phyloP scores from a whole-genome alignment of 352 stramenopile species.

The Globisporangium cylindrosporum region DNA sequence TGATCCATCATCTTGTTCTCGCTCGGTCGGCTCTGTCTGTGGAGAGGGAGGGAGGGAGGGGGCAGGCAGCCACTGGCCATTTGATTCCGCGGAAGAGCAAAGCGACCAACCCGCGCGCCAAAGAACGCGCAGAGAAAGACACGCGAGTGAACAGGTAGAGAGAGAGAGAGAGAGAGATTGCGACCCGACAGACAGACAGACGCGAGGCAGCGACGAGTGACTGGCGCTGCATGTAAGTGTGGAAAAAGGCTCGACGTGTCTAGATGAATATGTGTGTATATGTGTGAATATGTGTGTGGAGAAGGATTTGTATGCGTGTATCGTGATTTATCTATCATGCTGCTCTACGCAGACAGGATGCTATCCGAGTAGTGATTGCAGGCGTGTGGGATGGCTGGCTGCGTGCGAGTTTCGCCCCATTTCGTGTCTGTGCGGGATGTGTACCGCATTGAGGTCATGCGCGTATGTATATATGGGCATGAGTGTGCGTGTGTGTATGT shows the following conservation, averaged over 20 bases:
- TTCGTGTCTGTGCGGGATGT: too few relatives aligned
- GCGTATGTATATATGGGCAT: too few relatives aligned
- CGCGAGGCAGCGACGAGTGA: not conserved
- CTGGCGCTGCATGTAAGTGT: conserved; percentile 1
- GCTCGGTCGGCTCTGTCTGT: not conserved
- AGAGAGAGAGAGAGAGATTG: not conserved
- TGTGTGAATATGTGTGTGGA: not conserved
- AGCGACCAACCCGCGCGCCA: not conserved
- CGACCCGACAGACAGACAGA: not conserved
- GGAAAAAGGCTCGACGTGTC: not conserved
- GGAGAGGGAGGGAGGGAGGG: conserved; percentile 1
- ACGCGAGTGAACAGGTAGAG: not conserved
- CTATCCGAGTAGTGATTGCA: too few relatives aligned
- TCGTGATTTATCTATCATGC: too few relatives aligned
- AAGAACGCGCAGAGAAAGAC: not conserved
- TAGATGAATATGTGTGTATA: not conserved
- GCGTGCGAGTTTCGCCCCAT: too few relatives aligned
- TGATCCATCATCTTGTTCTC: conserved; percentile 20
- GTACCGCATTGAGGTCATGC: too few relatives aligned
- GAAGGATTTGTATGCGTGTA: too few relatives aligned
- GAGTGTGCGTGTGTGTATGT: too few relatives aligned
- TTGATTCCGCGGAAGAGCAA: conserved; percentile 11
- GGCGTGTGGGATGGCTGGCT: not conserved
- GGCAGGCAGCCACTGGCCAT: conserved; percentile 8
- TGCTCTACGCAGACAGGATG: too few relatives aligned